A percentile compares a stretch with the other conserved stretches of the same genome.
phyloP scores from a whole-genome alignment of 2,329 filamentous ascomycete species.

The Neonectria coccinea region DNA sequence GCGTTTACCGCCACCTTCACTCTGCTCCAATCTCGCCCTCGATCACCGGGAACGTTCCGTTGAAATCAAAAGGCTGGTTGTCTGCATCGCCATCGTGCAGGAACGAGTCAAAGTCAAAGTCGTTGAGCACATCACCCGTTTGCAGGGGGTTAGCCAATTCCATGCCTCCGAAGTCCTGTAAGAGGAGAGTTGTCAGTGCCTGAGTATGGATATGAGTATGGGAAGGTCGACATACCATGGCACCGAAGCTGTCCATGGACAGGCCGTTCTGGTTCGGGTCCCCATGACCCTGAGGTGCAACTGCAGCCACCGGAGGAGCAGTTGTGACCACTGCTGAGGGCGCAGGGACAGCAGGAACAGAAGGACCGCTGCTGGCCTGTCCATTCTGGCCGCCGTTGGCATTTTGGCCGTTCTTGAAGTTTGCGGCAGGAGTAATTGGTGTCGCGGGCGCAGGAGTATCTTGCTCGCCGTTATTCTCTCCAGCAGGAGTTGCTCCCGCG shows the following conservation, averaged over 20 bases:
- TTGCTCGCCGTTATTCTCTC: conserved; percentile 66
- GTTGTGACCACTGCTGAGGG: conserved; percentile 49
- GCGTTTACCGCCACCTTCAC: conserved; percentile 48
- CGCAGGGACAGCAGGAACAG: conserved; percentile 45
- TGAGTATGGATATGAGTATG: conserved; percentile 15
- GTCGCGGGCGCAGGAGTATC: conserved; percentile 72
- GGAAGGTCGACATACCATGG: conserved; percentile 56
- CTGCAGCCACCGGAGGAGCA: conserved; percentile 55
- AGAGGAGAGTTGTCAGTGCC: conserved; percentile 23
- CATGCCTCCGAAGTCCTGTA: conserved; percentile 61
- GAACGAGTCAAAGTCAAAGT: conserved; percentile 77
- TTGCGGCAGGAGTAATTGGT: conserved; percentile 69
- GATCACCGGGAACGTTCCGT: conserved; percentile 62
- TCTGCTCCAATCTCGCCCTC: conserved; percentile 71
- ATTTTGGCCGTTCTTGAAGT: conserved; percentile 56
- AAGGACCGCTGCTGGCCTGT: conserved; percentile 46
- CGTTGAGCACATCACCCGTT: conserved; percentile 69
- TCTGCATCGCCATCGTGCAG: conserved; percentile 67
- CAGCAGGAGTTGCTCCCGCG: conserved; percentile 65
- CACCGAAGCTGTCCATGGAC: conserved; percentile 57
- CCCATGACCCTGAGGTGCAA: conserved; percentile 58
- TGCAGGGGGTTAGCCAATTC: conserved; percentile 68
- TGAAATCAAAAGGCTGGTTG: conserved; percentile 66
- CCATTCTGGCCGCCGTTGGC: conserved; percentile 49
- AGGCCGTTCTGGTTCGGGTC: conserved; percentile 61